Evolutionary conservation across 2,329 filamentous ascomycete genomes (phyloP), one percentile per base, ranked within the genome.

Genomic region (Parastagonospora avenae): DNA sequence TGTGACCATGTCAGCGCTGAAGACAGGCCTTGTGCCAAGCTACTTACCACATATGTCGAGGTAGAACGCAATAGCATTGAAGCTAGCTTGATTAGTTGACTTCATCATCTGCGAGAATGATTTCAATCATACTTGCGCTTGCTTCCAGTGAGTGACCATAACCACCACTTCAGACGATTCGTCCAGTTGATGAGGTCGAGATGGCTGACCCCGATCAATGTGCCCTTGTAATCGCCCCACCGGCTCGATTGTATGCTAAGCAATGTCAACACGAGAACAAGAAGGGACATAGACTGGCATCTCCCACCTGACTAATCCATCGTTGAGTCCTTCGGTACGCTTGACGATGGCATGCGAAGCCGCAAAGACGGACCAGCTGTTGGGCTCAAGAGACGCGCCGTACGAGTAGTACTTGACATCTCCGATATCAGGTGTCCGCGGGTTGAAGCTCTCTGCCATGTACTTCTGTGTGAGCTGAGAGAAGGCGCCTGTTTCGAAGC

Each of bases 131-230:
- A 83, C 79, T 79, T 83, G 59, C 77, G 74, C 67, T 79, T 80
- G 50, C 80, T 80, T 4, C 84, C 82, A 2, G 80, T 81, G 46
- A 86, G 62, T 50, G 80, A 76, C 66, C 81, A 84, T 42, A 83
- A 75, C 50, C 82, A 76, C 80, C 82, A 85, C 59, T 85, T 81
- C 32, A 86, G 60, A 28, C 83, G 75, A 56, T 86, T 87, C 27
- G 82, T 85, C 85, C 85, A 87, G 59, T 87, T 87, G 69, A 87
- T 87, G 54, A 87, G 65, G 59, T 87, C 84, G 40, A 87, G 67
- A 72, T 87, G 85, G 66, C 81, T 85, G 50, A 86, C 84, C 4
- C 82, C 82, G n/a, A 85, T 75, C 43, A 87, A 64, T 1, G 85
- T 87, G 27, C 85, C 85, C 64, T 85, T 83, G 60, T 87, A 87